Conservation (phyloP, 331 rosid species). For the Cydonia oblonga region DNA sequence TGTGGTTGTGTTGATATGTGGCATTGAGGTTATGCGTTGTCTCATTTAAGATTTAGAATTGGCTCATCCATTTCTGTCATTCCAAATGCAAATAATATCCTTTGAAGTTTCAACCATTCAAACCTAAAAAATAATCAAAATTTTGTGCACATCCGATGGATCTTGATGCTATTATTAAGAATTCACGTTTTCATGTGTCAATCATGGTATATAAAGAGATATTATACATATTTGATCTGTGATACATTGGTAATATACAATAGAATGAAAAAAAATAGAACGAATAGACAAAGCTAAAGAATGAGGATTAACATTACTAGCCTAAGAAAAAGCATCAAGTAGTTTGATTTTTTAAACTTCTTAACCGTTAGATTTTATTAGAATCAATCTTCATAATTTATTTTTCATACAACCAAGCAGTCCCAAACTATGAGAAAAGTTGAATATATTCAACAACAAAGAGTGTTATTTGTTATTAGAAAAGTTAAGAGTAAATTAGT, state of each 20-base stretch:
- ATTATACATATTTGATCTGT: too few species aligned
- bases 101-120: not conserved
- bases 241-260: not conserved
- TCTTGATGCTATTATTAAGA: too few species aligned
- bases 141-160: not conserved
- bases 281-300: not conserved
- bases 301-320: not conserved
- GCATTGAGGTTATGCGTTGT: too few species aligned
- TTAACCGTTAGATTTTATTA: accelerated
- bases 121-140: not conserved
- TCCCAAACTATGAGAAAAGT: too few species aligned
- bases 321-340: not conserved
- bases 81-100: not conserved
- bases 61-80: not conserved
- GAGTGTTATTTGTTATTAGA: not conserved
- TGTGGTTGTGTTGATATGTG: too few species aligned
- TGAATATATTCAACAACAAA: too few species aligned
- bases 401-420: accelerated
- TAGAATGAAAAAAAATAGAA: too few species aligned
- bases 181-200: not conserved
- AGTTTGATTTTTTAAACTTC: not conserved
- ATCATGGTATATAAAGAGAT: not conserved
- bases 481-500: not conserved
- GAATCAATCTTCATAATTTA: not conserved
- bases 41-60: too few species aligned